A percentile compares a stretch with the other conserved stretches of the same genome.
Evolutionary conservation across 1,139 yeast genomes (phyloP).

Genomic region (Suhomyces kunorum): DNA sequence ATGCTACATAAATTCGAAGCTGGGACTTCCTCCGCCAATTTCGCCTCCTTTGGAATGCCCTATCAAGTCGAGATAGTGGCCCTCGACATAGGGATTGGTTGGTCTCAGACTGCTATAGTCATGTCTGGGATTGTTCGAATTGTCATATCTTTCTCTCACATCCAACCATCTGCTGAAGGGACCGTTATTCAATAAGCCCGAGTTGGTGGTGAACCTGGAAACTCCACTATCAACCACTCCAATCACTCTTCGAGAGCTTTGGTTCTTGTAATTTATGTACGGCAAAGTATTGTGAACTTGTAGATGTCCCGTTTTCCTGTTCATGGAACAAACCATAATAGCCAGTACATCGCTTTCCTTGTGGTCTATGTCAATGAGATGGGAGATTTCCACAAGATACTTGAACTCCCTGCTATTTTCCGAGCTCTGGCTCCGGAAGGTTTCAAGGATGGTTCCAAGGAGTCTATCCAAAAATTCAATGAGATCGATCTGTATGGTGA

Average conservation of each 20-base stretch:
- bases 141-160: conserved; percentile 1
- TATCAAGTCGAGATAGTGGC: conserved; percentile 5
- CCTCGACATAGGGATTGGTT: conserved; percentile 5
- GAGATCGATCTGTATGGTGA: conserved; percentile 33
- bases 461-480: conserved; percentile 25
- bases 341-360: conserved; percentile 17
- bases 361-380: conserved; percentile 12
- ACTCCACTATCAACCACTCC: conserved; percentile 14
- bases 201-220: conserved; percentile 3
- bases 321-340: conserved; percentile 32
- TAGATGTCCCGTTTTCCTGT: conserved; percentile 34
- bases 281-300: conserved; percentile 23
- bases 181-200: conserved; percentile 4
- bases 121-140: not conserved
- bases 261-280: conserved; percentile 10
- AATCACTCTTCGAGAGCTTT: conserved; percentile 10
- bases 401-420: conserved; percentile 8
- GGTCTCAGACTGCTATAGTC: conserved; percentile 2
- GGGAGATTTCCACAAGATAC: conserved; percentile 9
- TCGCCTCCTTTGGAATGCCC: conserved; percentile 7
- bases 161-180: conserved; percentile 10
- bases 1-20: conserved; percentile 8
- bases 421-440: conserved; percentile 2
- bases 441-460: conserved; percentile 12
- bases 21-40: conserved; percentile 8